Evolutionary conservation across 2,329 filamentous ascomycete genomes (phyloP).

Genomic region (Coniochaeta hoffmannii): DNA sequence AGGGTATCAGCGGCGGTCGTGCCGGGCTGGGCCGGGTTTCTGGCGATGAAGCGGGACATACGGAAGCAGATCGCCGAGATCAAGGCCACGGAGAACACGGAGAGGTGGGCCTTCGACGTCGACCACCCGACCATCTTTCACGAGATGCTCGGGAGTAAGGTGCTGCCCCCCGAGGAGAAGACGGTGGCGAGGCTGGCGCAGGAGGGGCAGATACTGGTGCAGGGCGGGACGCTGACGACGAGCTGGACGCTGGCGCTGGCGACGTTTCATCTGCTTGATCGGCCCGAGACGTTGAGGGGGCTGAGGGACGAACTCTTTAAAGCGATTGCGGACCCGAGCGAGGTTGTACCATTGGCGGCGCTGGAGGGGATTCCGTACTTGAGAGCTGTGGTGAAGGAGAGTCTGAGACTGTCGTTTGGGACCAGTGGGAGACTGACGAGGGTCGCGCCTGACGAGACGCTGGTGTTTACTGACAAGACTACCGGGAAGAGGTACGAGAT

Average conservation of each 20-base stretch:
- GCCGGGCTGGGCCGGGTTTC: constrained; percentile 26
- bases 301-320: constrained; percentile 5
- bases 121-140: constrained; percentile 22
- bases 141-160: constrained; percentile 16
- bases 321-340: constrained; percentile 5
- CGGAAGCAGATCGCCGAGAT: constrained; percentile 25
- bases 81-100: constrained; percentile 23
- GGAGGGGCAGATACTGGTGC: constrained; percentile 22
- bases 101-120: constrained; percentile 24
- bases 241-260: constrained; percentile 12
- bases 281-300: constrained; percentile 2
- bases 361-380: constrained; percentile 11
- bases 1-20: constrained; percentile 20
- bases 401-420: constrained; percentile 5
- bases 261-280: constrained; percentile 11
- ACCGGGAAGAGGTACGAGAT: background rate
- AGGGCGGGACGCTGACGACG: constrained; percentile 16
- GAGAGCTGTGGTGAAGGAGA: constrained; percentile 13
- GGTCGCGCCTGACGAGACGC: constrained; percentile 5
- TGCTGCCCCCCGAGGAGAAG: constrained; percentile 22
- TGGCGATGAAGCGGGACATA: constrained; percentile 31
- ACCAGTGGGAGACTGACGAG: constrained; percentile 3
- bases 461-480: constrained; percentile 2
- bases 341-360: background rate
- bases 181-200: constrained; percentile 18